phyloP scores from a whole-genome alignment of 192 early-diverging fungal species.

The Dissophora ornata region DNA sequence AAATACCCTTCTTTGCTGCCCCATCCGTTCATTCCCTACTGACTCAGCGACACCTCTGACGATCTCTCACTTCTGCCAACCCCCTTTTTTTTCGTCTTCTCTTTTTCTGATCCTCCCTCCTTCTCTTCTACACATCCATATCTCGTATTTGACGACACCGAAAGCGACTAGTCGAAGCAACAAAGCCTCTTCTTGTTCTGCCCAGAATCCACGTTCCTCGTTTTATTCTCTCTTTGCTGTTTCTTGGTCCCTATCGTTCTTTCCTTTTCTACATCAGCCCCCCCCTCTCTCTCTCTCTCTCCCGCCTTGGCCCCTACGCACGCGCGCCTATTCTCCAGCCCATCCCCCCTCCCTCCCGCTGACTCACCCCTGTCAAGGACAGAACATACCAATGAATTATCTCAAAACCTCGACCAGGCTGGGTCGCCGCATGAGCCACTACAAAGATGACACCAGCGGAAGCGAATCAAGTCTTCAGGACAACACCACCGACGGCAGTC shows the following conservation, averaged over 20 bases:
- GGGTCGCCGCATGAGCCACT: slow-evolving; percentile 37
- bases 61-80: background rate
- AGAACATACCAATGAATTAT: too few relatives aligned
- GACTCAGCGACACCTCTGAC: background rate
- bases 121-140: too few relatives aligned
- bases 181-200: background rate
- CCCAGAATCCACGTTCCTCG: slow-evolving; percentile 1
- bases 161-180: background rate
- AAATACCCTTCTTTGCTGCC: background rate
- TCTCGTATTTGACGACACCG: too few relatives aligned
- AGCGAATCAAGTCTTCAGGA: slow-evolving; percentile 26
- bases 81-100: slow-evolving; percentile 4
- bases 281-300: background rate
- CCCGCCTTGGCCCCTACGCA: background rate
- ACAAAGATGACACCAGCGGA: slow-evolving; percentile 21
- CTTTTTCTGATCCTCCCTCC: background rate
- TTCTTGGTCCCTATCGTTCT: background rate
- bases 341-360: background rate
- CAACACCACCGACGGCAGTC: background rate
- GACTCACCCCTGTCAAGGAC: too few relatives aligned
- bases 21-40: background rate
- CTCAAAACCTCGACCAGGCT: slow-evolving; percentile 39
- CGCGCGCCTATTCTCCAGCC: background rate
- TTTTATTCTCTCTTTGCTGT: background rate
- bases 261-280: background rate